Conservation (phyloP, 2,329 filamentous ascomycete genomes). For the Juglanconis juglandina region DNA sequence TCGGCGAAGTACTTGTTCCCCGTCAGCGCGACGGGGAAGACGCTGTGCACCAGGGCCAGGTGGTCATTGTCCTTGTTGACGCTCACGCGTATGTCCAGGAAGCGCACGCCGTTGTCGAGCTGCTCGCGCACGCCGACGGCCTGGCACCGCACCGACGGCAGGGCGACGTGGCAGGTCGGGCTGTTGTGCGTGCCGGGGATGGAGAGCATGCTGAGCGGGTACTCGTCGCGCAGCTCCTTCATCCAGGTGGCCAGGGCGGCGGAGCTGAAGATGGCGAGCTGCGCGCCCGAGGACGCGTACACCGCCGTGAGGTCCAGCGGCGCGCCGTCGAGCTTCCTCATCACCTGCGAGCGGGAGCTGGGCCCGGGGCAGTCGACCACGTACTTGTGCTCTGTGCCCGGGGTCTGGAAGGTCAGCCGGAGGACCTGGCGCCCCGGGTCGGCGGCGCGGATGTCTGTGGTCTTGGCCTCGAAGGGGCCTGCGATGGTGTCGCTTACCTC, state of each 20-base stretch:
- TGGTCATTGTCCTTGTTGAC: constrained; percentile 54
- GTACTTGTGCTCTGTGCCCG: constrained; percentile 54
- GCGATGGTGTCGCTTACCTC: constrained; percentile 59
- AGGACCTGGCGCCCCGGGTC: constrained; percentile 62
- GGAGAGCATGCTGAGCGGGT: constrained; percentile 73
- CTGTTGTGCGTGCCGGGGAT: constrained; percentile 97
- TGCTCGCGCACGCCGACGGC: constrained; percentile 73
- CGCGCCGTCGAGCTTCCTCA: constrained; percentile 18
- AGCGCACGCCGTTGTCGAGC: constrained; percentile 85
- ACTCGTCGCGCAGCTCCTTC: constrained; percentile 66
- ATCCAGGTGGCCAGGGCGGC: constrained; percentile 75
- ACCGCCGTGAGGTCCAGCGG: constrained; percentile 61
- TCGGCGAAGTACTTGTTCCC: constrained; percentile 75
- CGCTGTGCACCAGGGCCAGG: constrained; percentile 81
- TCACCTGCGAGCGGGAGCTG: constrained; percentile 45
- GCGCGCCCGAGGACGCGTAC: constrained; percentile 55
- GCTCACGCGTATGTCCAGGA: constrained; percentile 83
- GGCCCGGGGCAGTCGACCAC: constrained; percentile 69
- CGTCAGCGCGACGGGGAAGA: constrained; percentile 81
- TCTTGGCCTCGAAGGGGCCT: constrained; percentile 63
- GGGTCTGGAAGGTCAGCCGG: constrained; percentile 69
- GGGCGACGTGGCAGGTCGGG: constrained; percentile 76
- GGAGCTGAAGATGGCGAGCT: constrained; percentile 66
- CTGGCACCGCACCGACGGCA: constrained; percentile 93
- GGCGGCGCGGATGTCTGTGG: constrained; percentile 59